Evolutionary conservation across 345 rosid species (phyloP), one percentile per base, ranked within the genome.

Genomic region (Euphorbia tirucalli): DNA sequence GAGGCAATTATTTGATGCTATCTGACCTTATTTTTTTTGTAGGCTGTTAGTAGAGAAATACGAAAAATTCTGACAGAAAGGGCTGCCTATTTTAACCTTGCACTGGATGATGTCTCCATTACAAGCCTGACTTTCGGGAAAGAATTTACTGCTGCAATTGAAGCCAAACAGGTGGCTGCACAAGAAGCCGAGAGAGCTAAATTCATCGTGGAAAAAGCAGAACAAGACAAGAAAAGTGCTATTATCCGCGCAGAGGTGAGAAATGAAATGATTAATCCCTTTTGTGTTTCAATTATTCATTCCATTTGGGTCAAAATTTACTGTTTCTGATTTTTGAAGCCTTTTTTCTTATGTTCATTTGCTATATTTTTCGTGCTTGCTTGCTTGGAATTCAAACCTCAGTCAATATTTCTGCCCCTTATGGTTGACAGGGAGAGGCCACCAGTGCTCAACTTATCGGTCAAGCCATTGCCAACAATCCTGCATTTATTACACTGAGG

Each of bases 161-260:
- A 94, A 78, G 92, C 97, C 19, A 92, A 92, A 69, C 95, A 92
- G 74, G 98, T 94, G 71, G 97, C 96, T 0, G 98, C 96, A 43
- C 98, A 92, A 79, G 98, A 94, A 64, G 97, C 96, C 64, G 96
- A 92, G 82, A 80, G 96, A 68, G 98, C 97, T 31, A 94, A 94
- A 78, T 94, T 90, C 71, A 85, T 92, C 2, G 96, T 92, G n/a
- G 97, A 93, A 68, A 93, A 93, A 74, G 98, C 97, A 41, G 95
- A 93, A 73, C 97, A 91, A 48, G 98, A 93, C 84, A 92, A 88
- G 86, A 90, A 32, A 80, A 93, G 96, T 83, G 97, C 96, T 48
- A 79, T 93, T 32, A 93, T 93, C 79, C 87, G 96, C 65, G 97
- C 97, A 1, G 87, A 94, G 96, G 98, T 92, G 35, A 65, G 69